These are phyloP conservation scores for Castanea mollissima DNA, from an alignment of 306 rosid species.

Conservation along the genomic window DNA sequence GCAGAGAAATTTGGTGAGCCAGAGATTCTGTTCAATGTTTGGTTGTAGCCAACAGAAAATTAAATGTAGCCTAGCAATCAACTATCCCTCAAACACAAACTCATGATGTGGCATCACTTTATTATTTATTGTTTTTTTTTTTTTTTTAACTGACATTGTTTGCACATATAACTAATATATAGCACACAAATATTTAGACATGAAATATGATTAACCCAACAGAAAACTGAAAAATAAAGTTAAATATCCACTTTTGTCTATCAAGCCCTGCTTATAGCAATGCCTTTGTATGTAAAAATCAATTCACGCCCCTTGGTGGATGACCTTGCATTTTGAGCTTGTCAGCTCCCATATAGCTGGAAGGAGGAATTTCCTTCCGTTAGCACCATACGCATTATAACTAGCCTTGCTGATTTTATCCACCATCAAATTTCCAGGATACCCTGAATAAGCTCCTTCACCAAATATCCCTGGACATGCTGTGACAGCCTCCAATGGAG, in stretches of 20 bases:
- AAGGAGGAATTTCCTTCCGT: conserved; percentile 34
- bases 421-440: conserved; percentile 29
- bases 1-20: too few species aligned
- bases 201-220: neutral
- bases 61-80: too few species aligned
- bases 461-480: conserved; percentile 37
- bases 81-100: too few species aligned
- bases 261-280: neutral
- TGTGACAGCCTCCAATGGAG: conserved; percentile 28
- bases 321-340: conserved; percentile 16
- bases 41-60: too few species aligned
- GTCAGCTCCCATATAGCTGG: conserved; percentile 30
- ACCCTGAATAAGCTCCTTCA: conserved; percentile 27
- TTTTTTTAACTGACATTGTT: too few species aligned
- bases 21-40: too few species aligned
- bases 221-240: too few species aligned
- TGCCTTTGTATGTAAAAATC: neutral
- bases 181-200: neutral
- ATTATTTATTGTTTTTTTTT: too few species aligned
- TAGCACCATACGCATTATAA: conserved; percentile 24
- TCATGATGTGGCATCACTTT: too few species aligned
- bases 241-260: too few species aligned
- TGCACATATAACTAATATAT: neutral
- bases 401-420: conserved; percentile 15
- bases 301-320: neutral